Conservation (phyloP, 2,329 filamentous ascomycete genomes). For the Harringtonia aguacate region DNA sequence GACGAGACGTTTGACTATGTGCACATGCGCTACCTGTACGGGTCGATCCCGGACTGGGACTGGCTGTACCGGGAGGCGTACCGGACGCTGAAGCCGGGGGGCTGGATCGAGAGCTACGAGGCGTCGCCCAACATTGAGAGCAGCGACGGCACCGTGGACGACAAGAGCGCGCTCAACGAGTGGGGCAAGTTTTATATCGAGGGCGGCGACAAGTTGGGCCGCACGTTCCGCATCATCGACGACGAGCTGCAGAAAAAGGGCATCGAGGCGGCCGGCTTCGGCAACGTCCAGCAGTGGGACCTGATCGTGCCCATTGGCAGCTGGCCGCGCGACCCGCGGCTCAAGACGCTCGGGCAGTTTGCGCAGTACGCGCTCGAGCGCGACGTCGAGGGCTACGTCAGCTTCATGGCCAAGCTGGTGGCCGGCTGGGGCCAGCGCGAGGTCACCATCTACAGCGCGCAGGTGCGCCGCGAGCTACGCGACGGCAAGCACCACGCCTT, state of each 20-base stretch:
- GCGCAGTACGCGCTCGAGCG: constrained; percentile 3
- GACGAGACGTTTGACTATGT: constrained; percentile 43
- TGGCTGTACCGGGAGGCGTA: constrained; percentile 36
- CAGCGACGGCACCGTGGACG: constrained; percentile 15
- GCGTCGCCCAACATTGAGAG: constrained; percentile 7
- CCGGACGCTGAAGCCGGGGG: constrained; percentile 42
- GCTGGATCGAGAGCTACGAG: constrained; percentile 18
- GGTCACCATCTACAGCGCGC: constrained; percentile 8
- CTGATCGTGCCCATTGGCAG: constrained; percentile 27
- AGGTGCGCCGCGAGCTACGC: constrained; percentile 2
- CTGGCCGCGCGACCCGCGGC: constrained; percentile 22
- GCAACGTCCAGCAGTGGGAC: constrained; percentile 40
- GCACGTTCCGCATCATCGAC: constrained; percentile 37
- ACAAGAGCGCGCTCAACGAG: constrained; percentile 12
- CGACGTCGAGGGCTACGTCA: constrained; percentile 11
- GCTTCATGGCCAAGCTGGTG: constrained; percentile 8
- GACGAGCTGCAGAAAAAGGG: constrained; percentile 38
- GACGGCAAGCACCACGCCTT: neutral
- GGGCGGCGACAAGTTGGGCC: constrained; percentile 32
- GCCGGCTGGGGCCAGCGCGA: constrained; percentile 11
- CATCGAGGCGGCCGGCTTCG: constrained; percentile 45
- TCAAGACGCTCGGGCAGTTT: constrained; percentile 16
- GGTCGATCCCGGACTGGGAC: constrained; percentile 41
- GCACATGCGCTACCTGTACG: constrained; percentile 42
- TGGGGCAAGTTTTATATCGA: constrained; percentile 12